Base-by-base conservation (phyloP, 768 basidiomycete species). In the Tulasnella sp. region DNA sequence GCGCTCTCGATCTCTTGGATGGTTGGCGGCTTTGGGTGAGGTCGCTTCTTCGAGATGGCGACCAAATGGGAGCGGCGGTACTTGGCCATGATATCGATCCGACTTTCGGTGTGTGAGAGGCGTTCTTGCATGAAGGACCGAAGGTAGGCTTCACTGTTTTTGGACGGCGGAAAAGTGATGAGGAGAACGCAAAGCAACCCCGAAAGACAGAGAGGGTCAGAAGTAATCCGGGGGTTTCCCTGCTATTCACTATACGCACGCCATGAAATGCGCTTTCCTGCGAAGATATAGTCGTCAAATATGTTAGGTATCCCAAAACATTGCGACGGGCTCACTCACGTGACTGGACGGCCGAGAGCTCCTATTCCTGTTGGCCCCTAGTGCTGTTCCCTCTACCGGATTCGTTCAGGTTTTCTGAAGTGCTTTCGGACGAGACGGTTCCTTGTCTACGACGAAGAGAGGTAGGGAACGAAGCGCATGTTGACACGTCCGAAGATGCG, bases 131-230 rank as follows among this genome's bases (percentile, higher is more conserved):
- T 87, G 80, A 94, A 96, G n/a, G 85, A 83, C 35, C 85, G 86
- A 11, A 96, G 84, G 79, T 93, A 93, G 0, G 88, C 84, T 78
- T 95, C 94, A 76, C 96, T 94, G 78, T 94, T 90, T 81, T 94
- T 94, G 11, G 93, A 95, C 1, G 95, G 95, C 5, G 92, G 92
- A 79, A 98, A 98, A 2, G 93, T 91, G 70, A 92, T 87, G n/a
- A 95, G 83, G 34, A 95, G 83, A 2, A 98, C 94, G 78, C 93
- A 96, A 59, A 96, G 81, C 64, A 97, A 82, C 77, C 97, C 71
- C 64, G 39, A 22, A 52, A 11, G 40, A n/a, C 1, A 2, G 26
- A 72, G n/a, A n/a, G 14, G 22, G 36, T 72, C 22, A 63, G 59
- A 3, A 29, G 32, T 17, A 34, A 65, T 26, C n/a, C 5, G 39